Evolutionary conservation across 495 filamentous ascomycete species (phyloP).

Genomic region (Cercophora scortea): DNA sequence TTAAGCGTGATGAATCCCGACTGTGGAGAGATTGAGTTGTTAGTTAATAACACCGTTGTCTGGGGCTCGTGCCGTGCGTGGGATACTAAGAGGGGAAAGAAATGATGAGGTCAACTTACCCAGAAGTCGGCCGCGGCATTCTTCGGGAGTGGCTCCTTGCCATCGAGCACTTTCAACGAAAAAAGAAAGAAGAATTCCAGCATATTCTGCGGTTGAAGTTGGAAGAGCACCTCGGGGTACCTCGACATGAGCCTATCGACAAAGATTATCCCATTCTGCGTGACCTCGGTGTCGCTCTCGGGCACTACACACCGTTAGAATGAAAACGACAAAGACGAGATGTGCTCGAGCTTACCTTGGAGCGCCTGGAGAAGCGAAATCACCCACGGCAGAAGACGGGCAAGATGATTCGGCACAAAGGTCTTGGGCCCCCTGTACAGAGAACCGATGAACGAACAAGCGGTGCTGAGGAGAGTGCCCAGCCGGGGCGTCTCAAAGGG

Average conservation of each 20-base stretch:
- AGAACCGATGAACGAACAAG: conserved; percentile 64
- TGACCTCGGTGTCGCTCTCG: conserved; percentile 68
- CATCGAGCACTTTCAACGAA: conserved; percentile 60
- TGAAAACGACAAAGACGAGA: not conserved
- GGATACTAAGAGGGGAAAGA: not conserved
- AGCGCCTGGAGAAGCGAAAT: conserved; percentile 56
- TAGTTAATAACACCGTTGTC: no score
- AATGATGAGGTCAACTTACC: conserved; percentile 37
- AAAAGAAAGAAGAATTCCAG: conserved; percentile 71
- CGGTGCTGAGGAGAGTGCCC: conserved; percentile 68
- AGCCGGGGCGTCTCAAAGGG: conserved; percentile 58
- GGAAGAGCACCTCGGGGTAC: conserved; percentile 52
- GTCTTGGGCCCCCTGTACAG: conserved; percentile 44
- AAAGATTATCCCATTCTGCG: conserved; percentile 69
- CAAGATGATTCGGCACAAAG: conserved; percentile 36
- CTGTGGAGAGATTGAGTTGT: conserved; percentile 16
- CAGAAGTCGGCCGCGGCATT: conserved; percentile 73
- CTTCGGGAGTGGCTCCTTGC: conserved; percentile 73
- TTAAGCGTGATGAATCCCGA: conserved; percentile 38
- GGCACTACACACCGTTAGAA: conserved; percentile 35
- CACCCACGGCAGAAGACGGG: conserved; percentile 55
- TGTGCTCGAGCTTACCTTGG: conserved; percentile 37
- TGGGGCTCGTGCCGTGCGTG: no score
- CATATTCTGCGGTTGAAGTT: conserved; percentile 36
- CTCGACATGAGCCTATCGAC: conserved; percentile 57